Conservation (phyloP, 441 rosid species). For the Jatropha podagrica region DNA sequence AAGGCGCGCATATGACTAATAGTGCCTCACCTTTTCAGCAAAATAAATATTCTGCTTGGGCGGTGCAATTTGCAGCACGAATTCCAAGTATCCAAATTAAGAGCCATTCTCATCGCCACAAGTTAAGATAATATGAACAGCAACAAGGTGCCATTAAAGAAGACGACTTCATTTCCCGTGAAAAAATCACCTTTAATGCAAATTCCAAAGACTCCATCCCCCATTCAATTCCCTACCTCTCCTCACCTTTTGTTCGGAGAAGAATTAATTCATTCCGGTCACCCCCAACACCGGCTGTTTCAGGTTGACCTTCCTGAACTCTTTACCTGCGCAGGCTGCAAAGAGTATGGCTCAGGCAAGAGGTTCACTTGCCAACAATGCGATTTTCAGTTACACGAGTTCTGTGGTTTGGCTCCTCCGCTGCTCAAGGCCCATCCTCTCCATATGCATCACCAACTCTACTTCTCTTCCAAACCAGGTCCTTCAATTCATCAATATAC, state of each 20-base stretch:
- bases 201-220: slow-evolving; percentile 19
- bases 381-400: slow-evolving; percentile 75
- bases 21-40: slow-evolving; percentile 15
- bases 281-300: slow-evolving; percentile 56
- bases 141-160: slow-evolving; percentile 22
- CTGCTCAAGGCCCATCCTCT: slow-evolving; percentile 63
- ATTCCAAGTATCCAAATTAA: background rate
- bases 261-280: slow-evolving; percentile 51
- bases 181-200: slow-evolving; percentile 23
- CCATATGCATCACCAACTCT: slow-evolving; percentile 72
- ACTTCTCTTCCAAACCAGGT: slow-evolving; percentile 70
- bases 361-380: slow-evolving; percentile 65
- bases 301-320: slow-evolving; percentile 48
- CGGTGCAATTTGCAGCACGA: slow-evolving; percentile 10
- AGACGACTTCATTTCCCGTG: slow-evolving; percentile 21
- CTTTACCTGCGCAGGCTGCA: slow-evolving; percentile 76
- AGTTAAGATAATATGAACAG: too few relatives aligned
- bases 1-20: slow-evolving; percentile 7
- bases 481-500: too few relatives aligned
- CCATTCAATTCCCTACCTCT: slow-evolving; percentile 51
- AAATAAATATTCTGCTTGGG: slow-evolving; percentile 15
- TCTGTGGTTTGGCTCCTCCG: slow-evolving; percentile 74
- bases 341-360: slow-evolving; percentile 78
- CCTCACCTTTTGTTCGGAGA: slow-evolving; percentile 47
- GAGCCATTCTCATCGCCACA: background rate